A percentile compares a stretch with the other conserved stretches of the same genome.
Conservation (phyloP, 106 monocot species). For the Allium fistulosum region DNA sequence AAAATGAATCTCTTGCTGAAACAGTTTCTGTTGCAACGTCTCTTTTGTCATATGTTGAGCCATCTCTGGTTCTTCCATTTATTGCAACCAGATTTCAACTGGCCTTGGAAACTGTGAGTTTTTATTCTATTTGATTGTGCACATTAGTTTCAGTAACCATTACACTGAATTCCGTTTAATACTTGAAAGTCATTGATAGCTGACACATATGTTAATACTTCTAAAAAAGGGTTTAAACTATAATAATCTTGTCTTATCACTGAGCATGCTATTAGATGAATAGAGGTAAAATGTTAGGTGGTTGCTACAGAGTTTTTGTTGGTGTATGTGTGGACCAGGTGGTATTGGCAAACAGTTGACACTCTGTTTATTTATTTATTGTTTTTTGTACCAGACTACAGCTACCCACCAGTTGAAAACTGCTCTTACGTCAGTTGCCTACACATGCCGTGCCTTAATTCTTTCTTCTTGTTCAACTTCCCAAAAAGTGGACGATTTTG, state of each 20-base stretch:
- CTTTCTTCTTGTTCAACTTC: slow-evolving; percentile 43
- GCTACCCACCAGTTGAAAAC: slow-evolving; percentile 98
- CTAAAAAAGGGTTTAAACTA: no score
- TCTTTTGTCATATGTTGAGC: slow-evolving; percentile 89
- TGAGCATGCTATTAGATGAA: no score
- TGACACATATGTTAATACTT: no score
- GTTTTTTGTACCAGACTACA: slow-evolving; percentile 47
- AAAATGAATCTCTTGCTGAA: slow-evolving; percentile 86
- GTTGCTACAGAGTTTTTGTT: no score
- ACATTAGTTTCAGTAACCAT: no score
- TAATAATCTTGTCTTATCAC: neutral
- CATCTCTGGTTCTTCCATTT: slow-evolving; percentile 85
- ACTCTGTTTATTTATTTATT: no score
- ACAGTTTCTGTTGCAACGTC: slow-evolving; percentile 88
- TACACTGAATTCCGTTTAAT: no score
- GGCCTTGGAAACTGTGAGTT: slow-evolving; percentile 90
- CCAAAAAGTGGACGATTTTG: slow-evolving; percentile 21
- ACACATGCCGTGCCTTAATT: slow-evolving; percentile 66
- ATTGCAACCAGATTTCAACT: slow-evolving; percentile 74
- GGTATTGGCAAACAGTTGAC: no score
- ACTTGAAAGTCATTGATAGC: no score
- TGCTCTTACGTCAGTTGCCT: slow-evolving; percentile 88
- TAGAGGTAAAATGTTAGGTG: no score
- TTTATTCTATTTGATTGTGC: no score
- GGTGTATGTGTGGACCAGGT: no score